These are phyloP conservation scores for Anisodus acutangulus DNA, from an alignment of 257 asterid species.

Conservation along the genomic window DNA sequence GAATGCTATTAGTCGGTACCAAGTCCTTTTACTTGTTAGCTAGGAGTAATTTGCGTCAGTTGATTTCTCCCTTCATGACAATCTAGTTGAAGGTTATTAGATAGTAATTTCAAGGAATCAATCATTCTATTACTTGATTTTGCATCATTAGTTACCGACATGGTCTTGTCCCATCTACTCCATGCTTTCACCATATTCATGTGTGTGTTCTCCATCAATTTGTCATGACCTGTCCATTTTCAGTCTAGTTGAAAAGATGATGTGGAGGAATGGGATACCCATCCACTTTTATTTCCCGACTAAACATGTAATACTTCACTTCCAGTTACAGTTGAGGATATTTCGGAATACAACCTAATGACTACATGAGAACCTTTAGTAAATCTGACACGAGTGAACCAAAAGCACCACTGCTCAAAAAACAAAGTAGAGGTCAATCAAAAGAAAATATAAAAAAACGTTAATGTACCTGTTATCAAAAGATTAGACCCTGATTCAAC, in stretches of 20 bases:
- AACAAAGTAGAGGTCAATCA: slow-evolving; percentile 11
- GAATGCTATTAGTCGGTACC: background rate
- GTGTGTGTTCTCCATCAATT: background rate
- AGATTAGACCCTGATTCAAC: slow-evolving; percentile 99
- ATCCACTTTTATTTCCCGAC: background rate
- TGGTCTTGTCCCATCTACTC: no score
- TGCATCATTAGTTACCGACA: no score
- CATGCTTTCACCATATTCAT: no score
- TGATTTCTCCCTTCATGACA: background rate
- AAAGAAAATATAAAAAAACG: slow-evolving; percentile 30
- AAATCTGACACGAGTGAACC: background rate
- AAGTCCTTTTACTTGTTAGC: background rate
- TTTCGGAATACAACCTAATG: background rate
- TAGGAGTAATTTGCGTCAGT: slow-evolving; percentile 18
- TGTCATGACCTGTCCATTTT: background rate
- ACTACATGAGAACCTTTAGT: slow-evolving; percentile 22
- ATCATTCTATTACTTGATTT: background rate
- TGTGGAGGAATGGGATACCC: background rate
- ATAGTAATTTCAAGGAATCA: slow-evolving; percentile 1
- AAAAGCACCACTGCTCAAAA: background rate
- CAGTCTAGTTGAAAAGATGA: background rate
- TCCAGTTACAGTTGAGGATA: slow-evolving; percentile 18
- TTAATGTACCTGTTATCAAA: slow-evolving; percentile 81
- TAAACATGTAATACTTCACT: background rate
- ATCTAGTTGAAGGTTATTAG: background rate